These are phyloP conservation scores for Populus hybrid DNA, from an alignment of 441 rosid genomes.

Conservation along the genomic window DNA sequence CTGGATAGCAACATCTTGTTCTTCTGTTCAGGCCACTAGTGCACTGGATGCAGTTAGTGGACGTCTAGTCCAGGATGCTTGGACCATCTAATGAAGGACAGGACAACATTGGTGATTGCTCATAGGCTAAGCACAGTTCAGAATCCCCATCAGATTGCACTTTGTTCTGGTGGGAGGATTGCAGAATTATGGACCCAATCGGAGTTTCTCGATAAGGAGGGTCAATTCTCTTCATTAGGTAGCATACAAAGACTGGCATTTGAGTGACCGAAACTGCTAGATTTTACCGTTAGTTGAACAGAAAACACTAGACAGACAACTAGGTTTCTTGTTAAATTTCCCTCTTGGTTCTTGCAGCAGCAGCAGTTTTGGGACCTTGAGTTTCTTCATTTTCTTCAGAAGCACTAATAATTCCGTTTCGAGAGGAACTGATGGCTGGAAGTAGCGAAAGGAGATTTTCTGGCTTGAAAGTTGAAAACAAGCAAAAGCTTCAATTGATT, in stretches of 20 bases:
- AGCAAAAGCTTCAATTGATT: constrained; percentile 4
- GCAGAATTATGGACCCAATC: constrained; percentile 82
- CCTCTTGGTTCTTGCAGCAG: not conserved
- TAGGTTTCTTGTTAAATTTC: constrained; percentile 14
- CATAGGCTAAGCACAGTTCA: constrained; percentile 93
- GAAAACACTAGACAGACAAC: not conserved
- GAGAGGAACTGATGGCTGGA: not conserved
- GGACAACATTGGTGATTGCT: constrained; percentile 87
- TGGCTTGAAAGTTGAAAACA: constrained; percentile 3
- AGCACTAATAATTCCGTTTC: not conserved
- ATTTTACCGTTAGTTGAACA: not conserved
- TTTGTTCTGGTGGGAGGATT: constrained; percentile 68
- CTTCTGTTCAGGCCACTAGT: constrained; percentile 70
- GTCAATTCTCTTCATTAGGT: constrained; percentile 78
- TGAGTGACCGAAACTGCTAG: constrained; percentile 37
- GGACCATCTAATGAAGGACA: constrained; percentile 77
- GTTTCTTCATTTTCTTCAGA: not conserved
- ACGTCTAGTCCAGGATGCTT: constrained; percentile 83
- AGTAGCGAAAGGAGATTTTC: not conserved
- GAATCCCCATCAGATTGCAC: constrained; percentile 85
- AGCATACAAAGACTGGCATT: constrained; percentile 89
- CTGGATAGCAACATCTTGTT: not conserved
- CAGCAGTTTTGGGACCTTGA: not conserved
- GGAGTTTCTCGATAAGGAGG: constrained; percentile 62
- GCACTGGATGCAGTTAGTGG: constrained; percentile 88